A percentile compares a stretch with the other conserved stretches of the same genome.
Conservation (phyloP, 768 basidiomycete genomes). For the Boletus rubroflammeus region DNA sequence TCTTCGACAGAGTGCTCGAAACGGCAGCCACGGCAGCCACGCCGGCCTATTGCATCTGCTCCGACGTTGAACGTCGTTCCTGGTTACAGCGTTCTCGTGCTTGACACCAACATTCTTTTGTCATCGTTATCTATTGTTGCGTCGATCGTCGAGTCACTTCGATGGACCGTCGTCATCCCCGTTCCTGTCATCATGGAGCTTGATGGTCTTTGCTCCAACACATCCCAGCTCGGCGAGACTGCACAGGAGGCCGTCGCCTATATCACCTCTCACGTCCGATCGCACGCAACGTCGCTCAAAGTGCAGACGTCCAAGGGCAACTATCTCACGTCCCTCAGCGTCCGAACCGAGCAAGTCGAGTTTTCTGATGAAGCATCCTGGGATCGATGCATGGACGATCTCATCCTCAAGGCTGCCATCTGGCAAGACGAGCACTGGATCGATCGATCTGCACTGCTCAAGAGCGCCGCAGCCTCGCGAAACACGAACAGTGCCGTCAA, state of each 20-base stretch:
- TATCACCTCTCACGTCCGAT: slow-evolving; percentile 70
- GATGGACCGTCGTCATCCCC: slow-evolving; percentile 89
- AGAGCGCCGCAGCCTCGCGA: slow-evolving; percentile 29
- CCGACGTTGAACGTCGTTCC: slow-evolving; percentile 58
- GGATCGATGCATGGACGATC: slow-evolving; percentile 89
- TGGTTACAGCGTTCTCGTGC: slow-evolving; percentile 86
- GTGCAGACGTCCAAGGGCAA: slow-evolving; percentile 95
- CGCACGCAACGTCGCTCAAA: slow-evolving; percentile 77
- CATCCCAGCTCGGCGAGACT: slow-evolving; percentile 64
- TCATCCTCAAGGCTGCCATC: slow-evolving; percentile 86
- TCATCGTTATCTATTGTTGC: slow-evolving; percentile 73
- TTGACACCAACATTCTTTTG: slow-evolving; percentile 94
- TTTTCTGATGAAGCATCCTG: slow-evolving; percentile 47
- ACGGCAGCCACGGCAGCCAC: slow-evolving; percentile 24
- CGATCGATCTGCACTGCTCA: slow-evolving; percentile 75
- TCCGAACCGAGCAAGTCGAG: slow-evolving; percentile 83
- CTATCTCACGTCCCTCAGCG: slow-evolving; percentile 76
- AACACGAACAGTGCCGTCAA: slow-evolving; percentile 56
- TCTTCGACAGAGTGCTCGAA: slow-evolving; percentile 28
- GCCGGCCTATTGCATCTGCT: slow-evolving; percentile 32
- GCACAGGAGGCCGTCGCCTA: slow-evolving; percentile 73
- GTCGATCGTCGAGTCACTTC: slow-evolving; percentile 70
- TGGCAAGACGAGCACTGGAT: slow-evolving; percentile 95
- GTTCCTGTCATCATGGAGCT: slow-evolving; percentile 96
- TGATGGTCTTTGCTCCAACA: slow-evolving; percentile 77